Base-by-base conservation (phyloP, 2,329 filamentous ascomycete genomes). In the Metarhizium rileyi region DNA sequence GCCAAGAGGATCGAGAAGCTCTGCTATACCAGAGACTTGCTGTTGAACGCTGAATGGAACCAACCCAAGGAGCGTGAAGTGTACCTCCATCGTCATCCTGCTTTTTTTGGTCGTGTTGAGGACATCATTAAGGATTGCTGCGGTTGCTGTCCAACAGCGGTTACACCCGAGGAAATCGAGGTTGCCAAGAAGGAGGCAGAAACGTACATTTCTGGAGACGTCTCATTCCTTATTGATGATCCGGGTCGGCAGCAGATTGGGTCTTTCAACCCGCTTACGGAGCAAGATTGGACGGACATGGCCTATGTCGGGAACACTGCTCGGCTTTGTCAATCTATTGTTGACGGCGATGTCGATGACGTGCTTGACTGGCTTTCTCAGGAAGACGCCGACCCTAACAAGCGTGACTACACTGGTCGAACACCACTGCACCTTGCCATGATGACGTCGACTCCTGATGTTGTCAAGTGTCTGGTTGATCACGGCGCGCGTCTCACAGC, bases 241-340 rank as follows among this genome's bases (percentile, higher is more conserved):
- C 87, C 89, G 1, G 89, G 89, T 18, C 76, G 89, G 49, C 89
- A 93, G 61, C 70, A 78, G 63, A 80, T 80, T 46, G 77, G 77
- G 25, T 80, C 76, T 9, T 94, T 94, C 69, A 85, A 93, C 57
- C 89, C 88, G 0, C 74, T 91, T 35, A 90, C 85, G 0, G 82
- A 88, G 40, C 76, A 87, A 46, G 87, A 93, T 60, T 94, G 88
- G 87, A 93, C 88, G 1, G 86, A 90, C 55, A 93, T 94, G 87
- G 87, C 88, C 0, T 95, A 94, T 56, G 76, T 94, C 33, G 86
- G 87, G 10, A 87, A 90, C 56, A 90, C 87, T 1, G 81, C 80
- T 35, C 74, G 78, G 16, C 73, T 95, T 2, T 94, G 87, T 59
- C 84, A 90, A 60, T 88, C 86, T 1, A 94, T 95, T 50, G 80